Base-by-base conservation (phyloP, 2,329 filamentous ascomycete species). In the Beauveria caledonica region DNA sequence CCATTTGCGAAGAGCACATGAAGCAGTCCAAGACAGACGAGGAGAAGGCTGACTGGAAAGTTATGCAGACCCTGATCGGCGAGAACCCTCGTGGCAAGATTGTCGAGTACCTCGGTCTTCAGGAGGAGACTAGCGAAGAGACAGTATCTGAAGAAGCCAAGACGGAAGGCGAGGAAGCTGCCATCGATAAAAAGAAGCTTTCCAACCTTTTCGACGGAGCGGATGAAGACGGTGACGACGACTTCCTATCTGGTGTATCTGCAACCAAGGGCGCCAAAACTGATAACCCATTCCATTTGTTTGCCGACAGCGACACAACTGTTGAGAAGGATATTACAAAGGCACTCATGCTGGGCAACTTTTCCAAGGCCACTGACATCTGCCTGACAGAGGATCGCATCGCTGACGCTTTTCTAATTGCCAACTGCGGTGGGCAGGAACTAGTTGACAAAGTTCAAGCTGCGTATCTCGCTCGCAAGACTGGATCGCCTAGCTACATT, bases 401-500 rank as follows among this genome's bases (percentile, higher is more conserved):
- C 71, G 94, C 94, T 0, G 94, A 99, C 76, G 94, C 94, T 44
- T 96, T 99, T 75, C 91, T 99, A 78, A 93, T 99, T 70, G 94
- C 95, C 51, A 96, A 97, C 68, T 97, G 92, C 68, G 92, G 94
- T 62, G 94, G 93, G 53, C 91, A 96, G 71, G 89, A 92, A 65
- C 88, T 96, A 62, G 88, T 97, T 48, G 91, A 96, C 68, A 97
- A 96, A 77, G 93, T 93, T 5, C 94, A 97, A 74, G 83, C 89
- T 63, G 86, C 92, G 13, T 99, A 99, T 71, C 85, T 99, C 64
- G 88, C 90, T 61, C 88, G 88, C 68, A 91, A 92, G 73, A 82
- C 84, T 8, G 87, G 87, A 62, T 87, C 88, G 29, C 93, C 95
- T 1, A 97, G 93, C 75, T 99, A 99, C 70, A 79, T 97, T 60